Base-by-base conservation (phyloP, 2,329 filamentous ascomycete genomes). In the Neofusicoccum cordaticola region DNA sequence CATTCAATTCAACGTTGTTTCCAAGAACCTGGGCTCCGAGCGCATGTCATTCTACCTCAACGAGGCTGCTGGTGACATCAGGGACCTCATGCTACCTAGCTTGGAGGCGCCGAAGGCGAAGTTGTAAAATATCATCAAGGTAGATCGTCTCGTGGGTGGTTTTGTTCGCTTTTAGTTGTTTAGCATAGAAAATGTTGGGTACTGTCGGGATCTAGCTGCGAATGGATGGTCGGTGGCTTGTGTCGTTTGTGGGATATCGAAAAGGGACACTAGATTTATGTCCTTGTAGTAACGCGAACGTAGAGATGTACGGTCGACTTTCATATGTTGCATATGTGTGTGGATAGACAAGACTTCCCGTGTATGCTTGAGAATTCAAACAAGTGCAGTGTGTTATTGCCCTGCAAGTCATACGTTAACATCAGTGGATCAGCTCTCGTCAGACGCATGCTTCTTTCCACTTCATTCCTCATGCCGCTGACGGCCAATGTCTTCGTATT, bases 1-100 rank as follows among this genome's bases (percentile, higher is more conserved):
- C 78, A 85, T 99, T 68, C 95, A 98, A 86, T 98, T 99, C 83
- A 99, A 99, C 81, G 88, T 99, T 70, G 93, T 96, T 69, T 95
- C 91, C 77, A 99, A 98, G 85, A 88, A 90, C 65, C 83, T 97
- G 57, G 95, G 94, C 50, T 92, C 77, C 74, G 88, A 95, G 72
- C 89, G 91, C 70, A 97, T 99, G 94, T 95, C 91, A 80, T 91
- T 94, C 84, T 99, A 92, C 81, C 83, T 99, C 69, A 96, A 93
- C 74, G 95, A 99, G 81, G 94, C 95, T 0, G 95, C 94, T 1
- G 86, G 88, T 67, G 95, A 99, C 69, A 88, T 99, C 76, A 86
- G 93, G 69, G 93, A 97, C 70, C 80, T 99, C 62, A 86, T 99
- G 77, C 80, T 91, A 73, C 90, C 92, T 22, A 92, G 91, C 52